Conservation (phyloP, 192 early-diverging fungal species). For the Coemansia sp. region DNA sequence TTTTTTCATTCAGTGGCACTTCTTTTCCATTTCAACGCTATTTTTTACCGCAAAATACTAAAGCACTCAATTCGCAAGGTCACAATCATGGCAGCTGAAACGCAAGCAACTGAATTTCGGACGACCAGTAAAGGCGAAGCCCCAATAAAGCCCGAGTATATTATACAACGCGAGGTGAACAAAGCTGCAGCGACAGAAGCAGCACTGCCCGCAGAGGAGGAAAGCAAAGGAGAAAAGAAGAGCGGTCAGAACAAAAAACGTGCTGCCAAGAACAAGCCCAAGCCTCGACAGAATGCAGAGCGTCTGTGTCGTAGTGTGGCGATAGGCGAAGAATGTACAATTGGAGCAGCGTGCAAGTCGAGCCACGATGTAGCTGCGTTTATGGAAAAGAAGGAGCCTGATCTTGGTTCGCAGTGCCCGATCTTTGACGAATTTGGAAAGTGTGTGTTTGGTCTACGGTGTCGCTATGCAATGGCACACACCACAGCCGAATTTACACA, state of each 20-base stretch:
- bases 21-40: no score
- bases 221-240: neutral
- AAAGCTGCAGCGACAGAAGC: neutral
- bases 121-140: constrained; percentile 11
- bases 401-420: constrained; percentile 71
- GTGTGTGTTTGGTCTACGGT: constrained; percentile 63
- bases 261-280: constrained; percentile 11
- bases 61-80: no score
- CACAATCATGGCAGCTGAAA: neutral
- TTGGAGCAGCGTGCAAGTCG: constrained; percentile 63
- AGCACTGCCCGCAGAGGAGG: neutral
- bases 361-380: constrained; percentile 79
- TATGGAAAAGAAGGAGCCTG: constrained; percentile 66
- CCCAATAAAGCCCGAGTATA: constrained; percentile 24
- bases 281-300: neutral
- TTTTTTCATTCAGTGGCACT: no score
- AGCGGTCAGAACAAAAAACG: constrained; percentile 29
- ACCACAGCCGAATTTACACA: constrained; percentile 47
- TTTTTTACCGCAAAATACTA: no score
- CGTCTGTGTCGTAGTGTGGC: constrained; percentile 57
- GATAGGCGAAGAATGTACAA: constrained; percentile 51
- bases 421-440: constrained; percentile 71
- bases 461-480: constrained; percentile 60
- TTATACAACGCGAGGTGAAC: constrained; percentile 2
- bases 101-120: neutral